Evolutionary conservation across 441 rosid genomes (phyloP), one percentile per base, ranked within the genome.

Genomic region (Arabidopsis hybrid): DNA sequence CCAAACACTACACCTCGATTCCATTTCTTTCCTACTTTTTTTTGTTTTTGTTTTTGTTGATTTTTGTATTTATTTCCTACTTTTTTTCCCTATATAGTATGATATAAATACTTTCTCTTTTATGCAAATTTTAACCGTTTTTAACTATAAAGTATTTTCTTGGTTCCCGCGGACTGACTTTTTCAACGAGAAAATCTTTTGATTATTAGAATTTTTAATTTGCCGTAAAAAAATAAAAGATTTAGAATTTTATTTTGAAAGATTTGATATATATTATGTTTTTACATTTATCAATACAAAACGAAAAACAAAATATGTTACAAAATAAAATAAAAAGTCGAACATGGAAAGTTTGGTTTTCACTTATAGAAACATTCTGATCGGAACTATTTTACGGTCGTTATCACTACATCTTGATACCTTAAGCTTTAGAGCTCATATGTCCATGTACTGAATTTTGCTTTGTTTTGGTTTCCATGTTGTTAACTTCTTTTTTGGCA

Each of bases 1-100:
- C 67, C 42, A 58, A 64, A 34, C 35, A 50, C 42, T 9, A 77
- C 10, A 70, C 68, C 72, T 71, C 76, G 62, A 71, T 71, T 59
- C 67, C 26, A 40, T 71, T 40, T 38, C 29, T 60, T 26, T 16
- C 14, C 11, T 12, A 14, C 43, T 51, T 65, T 63, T 46, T 45
- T 7, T 2, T 5, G 5, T 4, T 0, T 38, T n/a, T n/a, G 17
- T 45, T 43, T 7, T 2, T 5, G 8, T 4, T 0, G 16, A n/a
- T n/a, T n/a, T 8, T 12, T 32, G n/a, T 43, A 26, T 13, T 26
- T 13, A 2, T 38, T 56, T 12, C 11, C 52, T 40, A 39, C 32
- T n/a, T 50, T 59, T 74, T 39, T 11, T 29, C 39, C 7, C 5
- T 62, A 17, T 64, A 63, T 18, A 46, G 11, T 7, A 62, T 42